Evolutionary conservation across 768 basidiomycete species (phyloP).

Genomic region (Ramaria rubella): DNA sequence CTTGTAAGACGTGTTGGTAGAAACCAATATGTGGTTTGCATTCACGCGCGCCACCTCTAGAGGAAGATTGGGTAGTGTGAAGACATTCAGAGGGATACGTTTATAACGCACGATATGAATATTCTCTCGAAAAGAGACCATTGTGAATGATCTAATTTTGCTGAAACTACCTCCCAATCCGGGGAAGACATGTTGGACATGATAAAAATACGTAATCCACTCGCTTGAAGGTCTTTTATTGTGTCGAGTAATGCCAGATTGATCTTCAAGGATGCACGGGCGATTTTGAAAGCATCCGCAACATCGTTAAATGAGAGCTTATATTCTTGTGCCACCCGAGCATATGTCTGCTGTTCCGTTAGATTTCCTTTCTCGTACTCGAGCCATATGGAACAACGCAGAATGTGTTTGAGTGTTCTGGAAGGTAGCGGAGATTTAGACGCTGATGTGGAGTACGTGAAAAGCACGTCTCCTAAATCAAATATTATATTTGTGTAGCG

Average conservation of each 20-base stretch:
- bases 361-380: conserved; percentile 47
- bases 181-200: conserved; percentile 56
- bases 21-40: conserved; percentile 52
- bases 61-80: background rate
- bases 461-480: conserved; percentile 52
- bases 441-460: conserved; percentile 45
- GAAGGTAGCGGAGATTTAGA: conserved; percentile 36
- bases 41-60: conserved; percentile 37
- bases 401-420: conserved; percentile 34
- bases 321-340: conserved; percentile 35
- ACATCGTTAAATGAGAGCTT: conserved; percentile 34
- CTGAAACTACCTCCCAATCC: conserved; percentile 43
- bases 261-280: conserved; percentile 40
- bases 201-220: conserved; percentile 39
- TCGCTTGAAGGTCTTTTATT: conserved; percentile 39
- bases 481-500: conserved; percentile 35
- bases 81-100: background rate
- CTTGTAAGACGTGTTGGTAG: conserved; percentile 41
- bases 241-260: conserved; percentile 27
- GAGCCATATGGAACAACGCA: conserved; percentile 43
- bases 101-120: conserved; percentile 39
- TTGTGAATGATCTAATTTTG: conserved; percentile 28
- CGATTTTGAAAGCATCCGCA: conserved; percentile 38
- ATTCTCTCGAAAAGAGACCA: conserved; percentile 44
- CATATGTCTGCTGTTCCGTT: conserved; percentile 39